These are phyloP conservation scores for Penicillium concentricum DNA, from an alignment of 2,329 filamentous ascomycete species.

Conservation along the genomic window DNA sequence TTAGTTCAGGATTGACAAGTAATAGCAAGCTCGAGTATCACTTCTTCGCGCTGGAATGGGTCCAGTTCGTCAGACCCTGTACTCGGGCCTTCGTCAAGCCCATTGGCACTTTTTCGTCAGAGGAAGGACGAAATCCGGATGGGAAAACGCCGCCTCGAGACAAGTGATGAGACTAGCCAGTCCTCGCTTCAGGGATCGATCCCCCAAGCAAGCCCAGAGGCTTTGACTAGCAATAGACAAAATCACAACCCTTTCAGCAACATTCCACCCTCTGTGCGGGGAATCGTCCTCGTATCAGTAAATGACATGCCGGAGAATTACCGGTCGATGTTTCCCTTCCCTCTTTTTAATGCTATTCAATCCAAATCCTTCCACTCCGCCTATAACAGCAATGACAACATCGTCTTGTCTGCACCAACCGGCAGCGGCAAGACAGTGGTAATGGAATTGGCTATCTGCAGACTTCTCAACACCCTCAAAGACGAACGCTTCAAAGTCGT, in stretches of 20 bases:
- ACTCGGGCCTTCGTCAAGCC: constrained; percentile 31
- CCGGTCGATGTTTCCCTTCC: constrained; percentile 68
- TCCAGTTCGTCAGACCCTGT: constrained; percentile 31
- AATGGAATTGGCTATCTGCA: constrained; percentile 79
- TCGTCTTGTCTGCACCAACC: constrained; percentile 78
- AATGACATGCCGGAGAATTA: constrained; percentile 67
- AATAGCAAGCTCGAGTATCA: constrained; percentile 20
- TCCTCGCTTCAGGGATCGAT: background rate
- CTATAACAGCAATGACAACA: constrained; percentile 69
- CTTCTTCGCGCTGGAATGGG: constrained; percentile 21
- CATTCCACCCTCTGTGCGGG: constrained; percentile 48
- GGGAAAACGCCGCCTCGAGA: constrained; percentile 3
- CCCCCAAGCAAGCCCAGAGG: background rate
- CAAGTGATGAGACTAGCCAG: background rate
- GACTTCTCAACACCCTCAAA: constrained; percentile 57
- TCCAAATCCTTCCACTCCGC: constrained; percentile 71
- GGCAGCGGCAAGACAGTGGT: constrained; percentile 83
- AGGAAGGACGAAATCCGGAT: background rate
- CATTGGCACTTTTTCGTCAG: constrained; percentile 27
- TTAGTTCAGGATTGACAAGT: background rate
- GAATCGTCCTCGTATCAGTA: constrained; percentile 60
- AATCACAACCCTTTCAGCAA: constrained; percentile 22
- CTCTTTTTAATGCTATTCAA: constrained; percentile 77
- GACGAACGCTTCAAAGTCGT: constrained; percentile 72
- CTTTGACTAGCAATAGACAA: background rate